These are phyloP conservation scores for Penicillium concentricum DNA, from an alignment of 2,329 filamentous ascomycete species.

Conservation along the genomic window DNA sequence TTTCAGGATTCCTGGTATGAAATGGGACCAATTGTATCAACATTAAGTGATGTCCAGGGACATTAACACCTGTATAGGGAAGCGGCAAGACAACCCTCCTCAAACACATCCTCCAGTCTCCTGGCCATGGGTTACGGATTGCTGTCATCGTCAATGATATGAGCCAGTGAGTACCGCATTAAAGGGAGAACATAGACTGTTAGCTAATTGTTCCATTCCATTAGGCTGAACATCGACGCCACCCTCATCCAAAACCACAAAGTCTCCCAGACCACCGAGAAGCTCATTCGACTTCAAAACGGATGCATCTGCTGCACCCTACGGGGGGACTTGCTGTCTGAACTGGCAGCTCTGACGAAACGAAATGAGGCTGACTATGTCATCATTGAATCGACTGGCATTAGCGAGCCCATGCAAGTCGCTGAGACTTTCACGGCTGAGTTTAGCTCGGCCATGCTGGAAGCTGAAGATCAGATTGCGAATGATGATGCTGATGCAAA, in stretches of 20 bases:
- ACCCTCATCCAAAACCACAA: constrained; percentile 59
- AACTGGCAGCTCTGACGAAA: constrained; percentile 64
- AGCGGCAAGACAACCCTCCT: constrained; percentile 71
- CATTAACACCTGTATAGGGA: constrained; percentile 46
- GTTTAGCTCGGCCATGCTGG: constrained; percentile 50
- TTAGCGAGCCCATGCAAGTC: constrained; percentile 71
- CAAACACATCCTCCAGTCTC: constrained; percentile 64
- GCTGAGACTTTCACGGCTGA: constrained; percentile 68
- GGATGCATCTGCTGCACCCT: constrained; percentile 76
- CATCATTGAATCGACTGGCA: constrained; percentile 69
- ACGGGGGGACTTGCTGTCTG: constrained; percentile 67
- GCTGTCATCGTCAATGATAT: constrained; percentile 75
- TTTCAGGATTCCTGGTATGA: constrained; percentile 59
- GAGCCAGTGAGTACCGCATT: constrained; percentile 50
- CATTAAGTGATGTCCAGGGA: background rate
- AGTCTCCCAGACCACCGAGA: constrained; percentile 60
- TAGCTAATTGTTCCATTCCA: background rate
- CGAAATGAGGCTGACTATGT: constrained; percentile 68
- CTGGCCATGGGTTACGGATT: constrained; percentile 65
- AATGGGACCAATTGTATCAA: background rate
- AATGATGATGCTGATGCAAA: constrained; percentile 43
- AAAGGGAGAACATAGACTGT: rapidly evolving
- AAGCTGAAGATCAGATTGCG: constrained; percentile 49
- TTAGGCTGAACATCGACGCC: constrained; percentile 64
- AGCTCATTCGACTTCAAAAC: constrained; percentile 67